A percentile compares a stretch with the other conserved stretches of the same genome.
Conservation (phyloP, 768 basidiomycete species). For the Gautieria morchelliformis region DNA sequence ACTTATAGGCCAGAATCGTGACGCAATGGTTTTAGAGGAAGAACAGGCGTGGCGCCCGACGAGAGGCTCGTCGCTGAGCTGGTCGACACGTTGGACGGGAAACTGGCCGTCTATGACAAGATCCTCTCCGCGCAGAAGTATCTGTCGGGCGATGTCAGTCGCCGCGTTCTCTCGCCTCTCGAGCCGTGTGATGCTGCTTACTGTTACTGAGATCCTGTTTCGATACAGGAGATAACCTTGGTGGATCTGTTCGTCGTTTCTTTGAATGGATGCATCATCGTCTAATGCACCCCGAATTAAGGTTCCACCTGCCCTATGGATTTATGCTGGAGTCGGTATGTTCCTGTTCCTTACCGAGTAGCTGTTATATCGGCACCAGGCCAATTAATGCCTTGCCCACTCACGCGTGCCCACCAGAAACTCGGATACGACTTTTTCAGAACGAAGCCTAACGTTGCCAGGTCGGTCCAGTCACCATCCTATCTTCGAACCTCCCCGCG, state of each 20-base stretch:
- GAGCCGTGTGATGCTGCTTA: background rate
- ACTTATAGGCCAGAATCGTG: too few species aligned
- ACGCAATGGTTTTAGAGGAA: background rate
- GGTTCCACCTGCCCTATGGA: too few species aligned
- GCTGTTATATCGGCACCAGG: too few species aligned
- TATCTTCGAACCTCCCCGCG: background rate
- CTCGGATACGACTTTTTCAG: constrained; percentile 21
- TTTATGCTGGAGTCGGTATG: too few species aligned
- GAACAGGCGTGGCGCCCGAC: background rate
- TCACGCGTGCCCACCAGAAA: background rate
- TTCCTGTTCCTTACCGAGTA: too few species aligned
- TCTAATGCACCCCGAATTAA: too few species aligned
- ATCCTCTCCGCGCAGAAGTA: constrained; percentile 50
- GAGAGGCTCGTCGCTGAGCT: constrained; percentile 1
- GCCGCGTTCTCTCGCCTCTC: background rate
- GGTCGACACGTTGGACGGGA: constrained; percentile 24
- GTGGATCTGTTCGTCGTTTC: constrained; percentile 45
- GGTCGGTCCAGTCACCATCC: constrained; percentile 37
- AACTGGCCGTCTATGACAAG: constrained; percentile 44
- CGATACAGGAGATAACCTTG: constrained; percentile 34
- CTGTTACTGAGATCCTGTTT: background rate
- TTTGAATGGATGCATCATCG: constrained; percentile 9
- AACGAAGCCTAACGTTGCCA: constrained; percentile 32
- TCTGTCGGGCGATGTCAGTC: constrained; percentile 30
- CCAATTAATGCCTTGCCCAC: too few species aligned